Base-by-base conservation (phyloP, 176 grass and related monocot species). In the Eleusine indica region DNA sequence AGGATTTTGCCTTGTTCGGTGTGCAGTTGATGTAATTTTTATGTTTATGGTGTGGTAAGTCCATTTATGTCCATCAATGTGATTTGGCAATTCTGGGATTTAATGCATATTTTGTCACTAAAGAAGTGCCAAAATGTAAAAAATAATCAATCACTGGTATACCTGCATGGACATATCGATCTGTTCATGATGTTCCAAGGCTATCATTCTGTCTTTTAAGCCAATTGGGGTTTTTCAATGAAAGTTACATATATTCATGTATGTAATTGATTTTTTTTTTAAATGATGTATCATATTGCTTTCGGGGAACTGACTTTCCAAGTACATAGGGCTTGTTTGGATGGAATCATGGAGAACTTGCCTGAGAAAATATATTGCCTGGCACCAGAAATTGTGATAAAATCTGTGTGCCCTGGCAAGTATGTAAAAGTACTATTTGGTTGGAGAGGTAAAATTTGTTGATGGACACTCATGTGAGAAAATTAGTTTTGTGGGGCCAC, bases 231-330 rank as follows among this genome's bases (percentile, higher is more conserved):
- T 17, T 62, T 35, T 21, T n/a, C 3, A 61, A 18, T 46, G 13
- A 10, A 32, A 35, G 13, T 13, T 29, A 51, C 48, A 6, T 12
- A 56, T 22, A 7, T 15, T 35, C 54, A 41, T 58, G 21, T 12
- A 25, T 25, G 25, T 25, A 25, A 25, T 25, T 25, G 25, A 25
- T 25, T 25, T 25, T 25, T 25, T 25, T 25, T 25, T 25, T 25
- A 25, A 25, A 12, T 35, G 60, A 13, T 13, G 28, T 46, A 35
- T 15, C 9, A 18, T 7, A 21, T 62, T 2, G 25, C 15, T n/a
- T 12, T 35, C 18, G 88, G 84, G 88, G 84, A 46, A 46, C 10
- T 9, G 43, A 46, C 43, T 46, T 46, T 9, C 6, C 43, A 46
- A 46, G 43, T 9, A 46, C 6, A 9, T 46, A 7, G 32, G 32